Evolutionary conservation across 2,329 filamentous ascomycete genomes (phyloP).

Genomic region (Aureobasidium namibiae): DNA sequence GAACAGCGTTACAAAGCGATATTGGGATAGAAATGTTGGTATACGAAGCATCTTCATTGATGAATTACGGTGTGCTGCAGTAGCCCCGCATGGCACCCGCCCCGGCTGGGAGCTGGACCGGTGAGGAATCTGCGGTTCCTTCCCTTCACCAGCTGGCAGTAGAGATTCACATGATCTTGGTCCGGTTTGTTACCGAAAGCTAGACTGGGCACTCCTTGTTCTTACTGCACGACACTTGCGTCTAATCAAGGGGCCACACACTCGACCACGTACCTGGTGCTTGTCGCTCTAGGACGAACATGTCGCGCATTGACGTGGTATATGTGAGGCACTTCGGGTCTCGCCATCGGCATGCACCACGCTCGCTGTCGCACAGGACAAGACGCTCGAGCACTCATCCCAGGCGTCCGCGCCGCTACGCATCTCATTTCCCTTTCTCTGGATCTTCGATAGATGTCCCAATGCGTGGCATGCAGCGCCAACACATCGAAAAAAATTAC

Average conservation of each 20-base stretch:
- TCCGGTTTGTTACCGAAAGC: slow-evolving; percentile 10
- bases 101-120: background rate
- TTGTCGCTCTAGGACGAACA: slow-evolving; percentile 1
- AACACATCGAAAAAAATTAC: slow-evolving; percentile 11
- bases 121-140: background rate
- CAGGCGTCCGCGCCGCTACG: background rate
- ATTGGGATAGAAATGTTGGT: background rate
- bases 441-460: slow-evolving; percentile 6
- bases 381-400: slow-evolving; percentile 9
- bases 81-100: slow-evolving; percentile 6
- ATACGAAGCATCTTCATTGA: background rate
- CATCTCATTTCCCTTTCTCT: slow-evolving; percentile 4
- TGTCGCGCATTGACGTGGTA: slow-evolving; percentile 8
- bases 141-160: background rate
- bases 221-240: slow-evolving; percentile 9
- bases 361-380: slow-evolving; percentile 8
- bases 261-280: slow-evolving; percentile 11
- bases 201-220: background rate
- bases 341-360: slow-evolving; percentile 11
- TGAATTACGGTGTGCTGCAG: slow-evolving; percentile 2
- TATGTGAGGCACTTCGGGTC: background rate
- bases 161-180: slow-evolving; percentile 8
- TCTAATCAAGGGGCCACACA: background rate
- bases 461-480: slow-evolving; percentile 10
- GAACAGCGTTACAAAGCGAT: background rate